Base-by-base conservation (phyloP, 805 yeast genomes). In the Candida pseudoglaebosa region DNA sequence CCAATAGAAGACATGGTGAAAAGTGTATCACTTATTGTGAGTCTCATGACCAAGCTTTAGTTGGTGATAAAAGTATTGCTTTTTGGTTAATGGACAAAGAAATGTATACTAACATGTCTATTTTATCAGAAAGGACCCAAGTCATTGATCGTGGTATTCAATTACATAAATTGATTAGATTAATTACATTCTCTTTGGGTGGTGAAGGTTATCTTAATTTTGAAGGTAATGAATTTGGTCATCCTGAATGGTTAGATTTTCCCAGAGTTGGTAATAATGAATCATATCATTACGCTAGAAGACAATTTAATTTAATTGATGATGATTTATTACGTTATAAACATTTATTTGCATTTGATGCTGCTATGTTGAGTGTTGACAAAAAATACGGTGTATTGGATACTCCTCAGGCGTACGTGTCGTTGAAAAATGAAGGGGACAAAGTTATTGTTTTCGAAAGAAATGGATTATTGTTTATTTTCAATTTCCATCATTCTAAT, bases 21-120 rank as follows among this genome's bases (percentile, higher is more conserved):
- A 81, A 79, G 55, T 90, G 96, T 38, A 86, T 91, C 48, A 82
- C 93, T 2, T 91, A 91, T 56, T 85, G 95, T 46, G 99, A 91
- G 64, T 83, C 95, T 12, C 99, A 91, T 57, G 99, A 91, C 59
- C 99, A 91, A 67, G 98, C 98, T 5, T 72, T 91, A 39, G 99
- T 91, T 16, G 99, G 99, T 38, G 99, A 91, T 59, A 91, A 91
- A 60, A 87, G 96, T 2, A 65, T 91, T 42, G 98, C 98, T 1
- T 91, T 91, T 57, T 93, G 99, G 99, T 73, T 91, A 41, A 91
- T 91, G 98, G 99, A 91, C 65, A 89, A 91, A 46, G 95, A 90
- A 49, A 90, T 91, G 98, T 91, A 91, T 62, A 91, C 97, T 24
- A 81, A 89, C 63, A 91, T 91, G 99, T 82, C 95, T 12, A 71